A percentile compares a stretch with the other conserved stretches of the same genome.
These are phyloP conservation scores for Xerocomus nothofagi DNA, from an alignment of 1,284 basidiomycete genomes.

Conservation along the genomic window DNA sequence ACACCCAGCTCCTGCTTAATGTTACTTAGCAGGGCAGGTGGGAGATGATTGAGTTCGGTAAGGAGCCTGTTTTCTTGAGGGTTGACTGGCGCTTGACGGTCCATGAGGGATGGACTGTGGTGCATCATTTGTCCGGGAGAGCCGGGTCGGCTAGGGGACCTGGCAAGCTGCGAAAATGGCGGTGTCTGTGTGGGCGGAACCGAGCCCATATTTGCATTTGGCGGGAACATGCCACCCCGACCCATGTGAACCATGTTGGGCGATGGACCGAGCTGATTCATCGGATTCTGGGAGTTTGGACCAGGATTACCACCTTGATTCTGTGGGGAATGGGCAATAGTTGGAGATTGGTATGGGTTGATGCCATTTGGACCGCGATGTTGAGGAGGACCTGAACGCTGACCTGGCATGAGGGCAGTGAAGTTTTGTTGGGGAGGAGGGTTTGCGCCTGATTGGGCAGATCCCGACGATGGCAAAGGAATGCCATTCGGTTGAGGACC, in stretches of 20 bases:
- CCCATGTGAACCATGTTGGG: constrained; percentile 48
- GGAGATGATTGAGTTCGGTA: constrained; percentile 41
- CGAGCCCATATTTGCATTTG: constrained; percentile 34
- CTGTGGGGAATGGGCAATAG: constrained; percentile 43
- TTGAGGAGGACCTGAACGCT: constrained; percentile 36
- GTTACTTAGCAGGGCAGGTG: constrained; percentile 31
- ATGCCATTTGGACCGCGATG: constrained; percentile 42
- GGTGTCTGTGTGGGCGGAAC: constrained; percentile 44
- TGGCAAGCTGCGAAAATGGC: constrained; percentile 39
- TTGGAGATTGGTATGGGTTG: constrained; percentile 44
- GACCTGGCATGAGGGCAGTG: constrained; percentile 30
- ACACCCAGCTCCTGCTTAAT: constrained; percentile 50
- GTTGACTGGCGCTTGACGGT: constrained; percentile 43
- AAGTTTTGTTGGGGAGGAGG: constrained; percentile 25
- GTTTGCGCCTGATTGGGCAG: constrained; percentile 28
- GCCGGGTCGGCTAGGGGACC: constrained; percentile 57
- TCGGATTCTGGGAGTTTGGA: constrained; percentile 35
- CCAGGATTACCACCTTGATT: constrained; percentile 33
- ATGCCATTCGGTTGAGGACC: constrained; percentile 45
- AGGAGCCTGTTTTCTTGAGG: constrained; percentile 25
- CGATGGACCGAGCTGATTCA: constrained; percentile 52
- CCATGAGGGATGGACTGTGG: constrained; percentile 55
- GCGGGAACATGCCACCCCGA: constrained; percentile 52
- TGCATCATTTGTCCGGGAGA: constrained; percentile 52
- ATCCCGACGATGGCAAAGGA: constrained; percentile 36